Conservation (phyloP, 371 early-diverging fungal genomes). For the Rhizopus microsporus region DNA sequence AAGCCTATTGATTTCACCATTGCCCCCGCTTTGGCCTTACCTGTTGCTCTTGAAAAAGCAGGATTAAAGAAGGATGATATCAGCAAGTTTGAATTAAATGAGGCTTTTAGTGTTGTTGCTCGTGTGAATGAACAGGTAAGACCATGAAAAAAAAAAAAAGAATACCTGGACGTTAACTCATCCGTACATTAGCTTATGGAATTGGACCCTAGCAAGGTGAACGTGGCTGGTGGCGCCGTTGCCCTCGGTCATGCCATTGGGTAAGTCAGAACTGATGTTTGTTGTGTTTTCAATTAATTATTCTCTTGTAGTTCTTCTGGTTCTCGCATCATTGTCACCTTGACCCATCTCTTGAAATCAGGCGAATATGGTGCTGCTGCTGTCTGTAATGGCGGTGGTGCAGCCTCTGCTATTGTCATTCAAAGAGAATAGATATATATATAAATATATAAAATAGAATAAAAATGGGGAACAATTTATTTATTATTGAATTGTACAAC, state of each 20-base stretch:
- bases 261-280: slow-evolving; percentile 22
- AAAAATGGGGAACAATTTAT: neutral
- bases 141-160: neutral
- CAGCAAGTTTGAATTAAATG: slow-evolving; percentile 88
- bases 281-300: neutral
- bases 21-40: slow-evolving; percentile 92
- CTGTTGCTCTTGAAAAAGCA: slow-evolving; percentile 82
- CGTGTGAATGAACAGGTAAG: slow-evolving; percentile 73
- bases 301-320: slow-evolving; percentile 70
- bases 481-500: slow-evolving; percentile 1
- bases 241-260: slow-evolving; percentile 95
- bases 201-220: slow-evolving; percentile 75
- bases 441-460: neutral
- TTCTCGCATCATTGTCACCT: slow-evolving; percentile 85
- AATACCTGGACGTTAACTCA: neutral
- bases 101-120: slow-evolving; percentile 93
- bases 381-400: slow-evolving; percentile 95
- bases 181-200: slow-evolving; percentile 58
- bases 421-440: slow-evolving; percentile 56
- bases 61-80: slow-evolving; percentile 76
- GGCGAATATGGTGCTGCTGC: slow-evolving; percentile 86
- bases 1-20: slow-evolving; percentile 93
- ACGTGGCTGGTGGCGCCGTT: slow-evolving; percentile 90
- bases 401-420: slow-evolving; percentile 83
- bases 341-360: slow-evolving; percentile 76